Base-by-base conservation (phyloP, 768 basidiomycete species). In the Hypholoma fasciculare region DNA sequence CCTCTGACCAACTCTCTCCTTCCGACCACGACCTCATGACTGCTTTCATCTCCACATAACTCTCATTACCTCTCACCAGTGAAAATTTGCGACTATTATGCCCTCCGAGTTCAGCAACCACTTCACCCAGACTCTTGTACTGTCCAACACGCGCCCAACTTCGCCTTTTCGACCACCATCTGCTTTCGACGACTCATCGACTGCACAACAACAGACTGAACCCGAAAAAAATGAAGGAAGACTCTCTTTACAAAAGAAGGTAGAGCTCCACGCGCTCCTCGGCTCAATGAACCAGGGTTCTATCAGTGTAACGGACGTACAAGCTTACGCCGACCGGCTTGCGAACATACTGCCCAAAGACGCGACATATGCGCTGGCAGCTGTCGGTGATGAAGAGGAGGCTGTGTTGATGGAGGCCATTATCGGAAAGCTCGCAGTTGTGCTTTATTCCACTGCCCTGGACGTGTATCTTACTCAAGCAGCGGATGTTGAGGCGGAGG, bases 391-490 rank as follows among this genome's bases (percentile, higher is more conserved):
- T 52, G 20, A 61, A 0, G 77, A 79, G 60, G 70, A 80, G 57
- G 63, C 68, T 12, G 72, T 71, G 1, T 65, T 85, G 46, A 74
- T 74, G 60, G 68, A 72, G 19, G 80, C 77, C 12, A 74, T 87
- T 12, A 61, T 83, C 7, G 70, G 74, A 38, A 84, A 79, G 66
- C 63, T 88, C 4, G 72, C 83, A 0, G 76, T 85, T 4, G 79
- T 79, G 7, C 59, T 91, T 14, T 94, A 93, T 65, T 75, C 84
- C 5, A 80, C 88, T 54, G 80, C 85, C 1, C 72, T 95, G 65
- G 83, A 92, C 60, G 66, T 76, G 19, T 84, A 86, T 57, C 70
- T 96, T 58, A 67, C 76, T 9, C 85, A 92, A 65, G 91, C 94
- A 1, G 76, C 83, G 8, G 70, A 84, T 36, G 83, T 87, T 12